Evolutionary conservation across 2,329 filamentous ascomycete genomes (phyloP).

Genomic region (Fusarium sp.): DNA sequence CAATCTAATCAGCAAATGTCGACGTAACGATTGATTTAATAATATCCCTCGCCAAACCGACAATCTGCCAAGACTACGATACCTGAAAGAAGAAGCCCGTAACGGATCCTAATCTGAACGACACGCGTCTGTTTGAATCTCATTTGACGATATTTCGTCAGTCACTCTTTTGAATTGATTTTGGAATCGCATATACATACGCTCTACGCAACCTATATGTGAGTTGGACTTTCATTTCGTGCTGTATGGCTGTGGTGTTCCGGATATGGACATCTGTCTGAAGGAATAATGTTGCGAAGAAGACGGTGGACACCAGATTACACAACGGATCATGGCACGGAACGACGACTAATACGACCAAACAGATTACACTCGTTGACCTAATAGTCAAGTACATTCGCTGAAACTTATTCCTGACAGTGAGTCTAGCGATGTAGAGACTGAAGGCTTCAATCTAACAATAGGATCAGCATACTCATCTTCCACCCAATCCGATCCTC

Average conservation of each 20-base stretch:
- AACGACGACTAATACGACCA: constrained; percentile 13
- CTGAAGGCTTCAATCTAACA: constrained; percentile 6
- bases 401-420: constrained; percentile 60
- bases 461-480: constrained; percentile 24
- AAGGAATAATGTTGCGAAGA: not conserved
- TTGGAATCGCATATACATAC: constrained; percentile 42
- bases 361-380: constrained; percentile 60
- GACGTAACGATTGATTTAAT: constrained; percentile 45
- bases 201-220: constrained; percentile 45
- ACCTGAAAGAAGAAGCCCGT: constrained; percentile 22
- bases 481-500: constrained; percentile 30
- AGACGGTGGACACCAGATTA: not conserved
- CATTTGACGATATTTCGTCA: constrained; percentile 57
- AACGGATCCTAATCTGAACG: constrained; percentile 41
- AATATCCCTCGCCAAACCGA: constrained; percentile 33
- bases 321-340: not conserved
- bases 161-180: constrained; percentile 55
- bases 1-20: constrained; percentile 44
- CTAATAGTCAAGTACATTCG: constrained; percentile 68
- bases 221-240: constrained; percentile 16
- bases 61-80: constrained; percentile 20
- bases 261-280: no score
- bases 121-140: constrained; percentile 41
- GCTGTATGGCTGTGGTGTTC: not conserved
- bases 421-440: constrained; percentile 32